A percentile compares a stretch with the other conserved stretches of the same genome.
Evolutionary conservation across 1,139 yeast genomes (phyloP).

Genomic region (Yamadazyma epiphylla): DNA sequence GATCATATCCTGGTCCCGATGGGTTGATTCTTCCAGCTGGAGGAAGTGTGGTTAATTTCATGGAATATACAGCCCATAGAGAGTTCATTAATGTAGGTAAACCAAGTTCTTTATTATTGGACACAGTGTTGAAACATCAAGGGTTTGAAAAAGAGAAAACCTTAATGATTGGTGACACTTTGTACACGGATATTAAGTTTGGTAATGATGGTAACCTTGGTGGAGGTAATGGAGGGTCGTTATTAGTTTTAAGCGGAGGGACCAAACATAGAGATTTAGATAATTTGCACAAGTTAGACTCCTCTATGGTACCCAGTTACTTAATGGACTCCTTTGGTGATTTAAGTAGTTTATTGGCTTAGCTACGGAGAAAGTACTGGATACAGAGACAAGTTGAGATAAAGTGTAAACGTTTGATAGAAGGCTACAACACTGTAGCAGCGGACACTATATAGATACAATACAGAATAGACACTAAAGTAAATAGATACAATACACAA

Average conservation of each 20-base stretch:
- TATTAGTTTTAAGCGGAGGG: conserved; percentile 38
- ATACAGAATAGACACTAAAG: too few relatives aligned
- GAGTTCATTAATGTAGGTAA: conserved; percentile 37
- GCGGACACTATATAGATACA: too few relatives aligned
- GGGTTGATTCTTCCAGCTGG: conserved; percentile 41
- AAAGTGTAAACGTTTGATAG: neutral
- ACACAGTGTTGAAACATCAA: conserved; percentile 24
- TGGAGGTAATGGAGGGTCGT: conserved; percentile 25
- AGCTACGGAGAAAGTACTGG: neutral
- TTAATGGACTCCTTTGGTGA: conserved; percentile 30
- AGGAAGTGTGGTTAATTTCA: conserved; percentile 38
- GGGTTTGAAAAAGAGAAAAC: conserved; percentile 25
- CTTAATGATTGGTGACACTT: conserved; percentile 42
- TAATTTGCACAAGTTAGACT: conserved; percentile 13
- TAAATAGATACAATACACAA: too few relatives aligned
- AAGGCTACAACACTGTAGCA: neutral
- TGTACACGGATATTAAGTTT: conserved; percentile 41
- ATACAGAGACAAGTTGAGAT: too few relatives aligned
- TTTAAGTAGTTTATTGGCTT: conserved; percentile 12
- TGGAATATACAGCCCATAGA: conserved; percentile 33
- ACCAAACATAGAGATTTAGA: conserved; percentile 24
- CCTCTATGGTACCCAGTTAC: conserved; percentile 26
- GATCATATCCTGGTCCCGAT: conserved; percentile 38
- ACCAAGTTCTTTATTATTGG: conserved; percentile 31
- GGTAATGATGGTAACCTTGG: conserved; percentile 40